Evolutionary conservation across 768 basidiomycete species (phyloP), one percentile per base, ranked within the genome.

Genomic region (Phanerochaete carnosa): DNA sequence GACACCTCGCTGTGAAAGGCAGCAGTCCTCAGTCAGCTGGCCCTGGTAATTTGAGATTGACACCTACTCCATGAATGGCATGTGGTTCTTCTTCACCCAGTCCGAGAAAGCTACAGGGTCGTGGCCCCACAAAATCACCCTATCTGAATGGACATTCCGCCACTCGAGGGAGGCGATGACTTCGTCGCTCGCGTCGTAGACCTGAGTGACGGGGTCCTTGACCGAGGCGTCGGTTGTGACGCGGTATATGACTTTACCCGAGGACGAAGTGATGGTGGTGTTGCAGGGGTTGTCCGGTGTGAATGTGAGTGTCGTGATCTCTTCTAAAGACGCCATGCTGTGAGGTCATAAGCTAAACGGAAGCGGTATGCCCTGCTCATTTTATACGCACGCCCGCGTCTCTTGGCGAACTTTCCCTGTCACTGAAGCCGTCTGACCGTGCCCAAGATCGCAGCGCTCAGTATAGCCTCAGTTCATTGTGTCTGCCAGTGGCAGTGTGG

Each of bases 221-320:
- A 69, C 63, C 12, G 59, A 64, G 55, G 73, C 69, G 29, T 73
- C 69, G 0, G 78, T 79, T 26, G 58, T 30, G 32, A 79, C 77
- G 28, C 62, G 66, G 64, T 79, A 79, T 16, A 74, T 45, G 26
- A 71, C 58, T 62, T 75, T 68, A 30, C 72, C 69, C 25, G 72
- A 68, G 7, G 56, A 58, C 61, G 75, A 66, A 49, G 64, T 64
- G 63, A 80, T 70, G 33, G 66, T 72, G 26, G 76, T 75, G 65
- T 79, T 78, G 64, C 67, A 73, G 19, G 77, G 78, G 65, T 80
- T 77, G 61, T 79, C 78, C 2, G 72, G 74, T 26, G 70, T 59
- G 51, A 80, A 46, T 9, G 58, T 59, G 37, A 59, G 25, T 16
- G 47, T 28, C 6, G 35, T 39, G 23, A 43, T 55, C 8, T 55